These are phyloP conservation scores for Pleurotus eryngii DNA, from an alignment of 768 basidiomycete genomes.

Conservation along the genomic window DNA sequence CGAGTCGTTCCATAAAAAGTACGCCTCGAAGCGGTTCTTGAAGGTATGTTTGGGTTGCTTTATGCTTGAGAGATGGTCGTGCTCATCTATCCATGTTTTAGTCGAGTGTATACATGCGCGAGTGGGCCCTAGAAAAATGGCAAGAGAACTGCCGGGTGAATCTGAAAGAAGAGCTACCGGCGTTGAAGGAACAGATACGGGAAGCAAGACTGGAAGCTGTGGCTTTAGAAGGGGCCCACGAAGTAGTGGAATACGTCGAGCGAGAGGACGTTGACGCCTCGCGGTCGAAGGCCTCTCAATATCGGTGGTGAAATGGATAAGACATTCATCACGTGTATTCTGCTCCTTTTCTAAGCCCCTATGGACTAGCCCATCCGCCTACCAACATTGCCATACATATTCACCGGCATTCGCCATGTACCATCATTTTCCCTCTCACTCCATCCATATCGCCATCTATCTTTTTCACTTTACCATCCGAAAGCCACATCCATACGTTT, in stretches of 20 bases:
- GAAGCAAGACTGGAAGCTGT: constrained; percentile 23
- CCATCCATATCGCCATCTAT: constrained; percentile 4
- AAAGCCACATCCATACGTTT: not conserved
- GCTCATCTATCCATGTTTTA: constrained; percentile 23
- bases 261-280: constrained; percentile 1
- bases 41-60: constrained; percentile 50
- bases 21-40: constrained; percentile 83
- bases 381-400: not conserved
- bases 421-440: not conserved
- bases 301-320: not conserved
- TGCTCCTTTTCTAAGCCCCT: not conserved
- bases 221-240: constrained; percentile 13
- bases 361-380: not conserved
- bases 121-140: constrained; percentile 85
- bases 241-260: not conserved
- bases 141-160: constrained; percentile 56
- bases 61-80: not conserved
- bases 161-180: constrained; percentile 54
- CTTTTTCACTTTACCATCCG: not conserved
- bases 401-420: not conserved
- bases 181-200: constrained; percentile 55
- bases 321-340: not conserved
- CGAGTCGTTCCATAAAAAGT: constrained; percentile 91
- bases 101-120: constrained; percentile 79
- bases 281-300: not conserved